Percentiles rank a stretch among this genome's conserved stretches.
Conservation (phyloP, 331 rosid species). For the Pyrus hybrid region DNA sequence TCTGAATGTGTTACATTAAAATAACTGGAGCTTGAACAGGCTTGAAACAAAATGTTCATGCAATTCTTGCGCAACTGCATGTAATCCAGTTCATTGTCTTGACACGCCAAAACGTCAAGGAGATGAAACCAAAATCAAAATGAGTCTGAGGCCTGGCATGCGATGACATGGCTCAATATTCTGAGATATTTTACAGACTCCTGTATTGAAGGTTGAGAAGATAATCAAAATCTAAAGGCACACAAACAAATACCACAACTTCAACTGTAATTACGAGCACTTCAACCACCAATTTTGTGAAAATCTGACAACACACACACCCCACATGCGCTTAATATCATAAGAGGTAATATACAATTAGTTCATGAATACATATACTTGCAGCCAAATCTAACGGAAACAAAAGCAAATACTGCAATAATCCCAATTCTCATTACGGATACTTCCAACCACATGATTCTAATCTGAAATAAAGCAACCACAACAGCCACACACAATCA, state of each 20-base stretch:
- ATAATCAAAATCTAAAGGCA: not conserved
- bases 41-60: conserved; percentile 18
- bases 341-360: not conserved
- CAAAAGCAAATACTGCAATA: not conserved
- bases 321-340: not conserved
- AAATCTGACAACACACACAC: not conserved
- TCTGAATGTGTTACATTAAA: conserved; percentile 5
- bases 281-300: not conserved
- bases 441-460: not conserved
- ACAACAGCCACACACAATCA: not conserved
- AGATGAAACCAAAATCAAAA: not conserved
- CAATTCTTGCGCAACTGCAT: conserved; percentile 6
- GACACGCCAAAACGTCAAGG: conserved; percentile 8
- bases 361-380: not conserved
- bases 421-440: not conserved
- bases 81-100: conserved; percentile 3
- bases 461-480: not conserved
- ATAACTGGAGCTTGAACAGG: conserved; percentile 10
- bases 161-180: not conserved
- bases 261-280: not conserved
- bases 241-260: not conserved
- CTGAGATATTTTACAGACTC: not conserved
- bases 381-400: not conserved
- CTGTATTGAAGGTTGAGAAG: not conserved
- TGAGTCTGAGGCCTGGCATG: not conserved